Base-by-base conservation (phyloP, 305 asterid genomes). In the Galium porrigens region DNA sequence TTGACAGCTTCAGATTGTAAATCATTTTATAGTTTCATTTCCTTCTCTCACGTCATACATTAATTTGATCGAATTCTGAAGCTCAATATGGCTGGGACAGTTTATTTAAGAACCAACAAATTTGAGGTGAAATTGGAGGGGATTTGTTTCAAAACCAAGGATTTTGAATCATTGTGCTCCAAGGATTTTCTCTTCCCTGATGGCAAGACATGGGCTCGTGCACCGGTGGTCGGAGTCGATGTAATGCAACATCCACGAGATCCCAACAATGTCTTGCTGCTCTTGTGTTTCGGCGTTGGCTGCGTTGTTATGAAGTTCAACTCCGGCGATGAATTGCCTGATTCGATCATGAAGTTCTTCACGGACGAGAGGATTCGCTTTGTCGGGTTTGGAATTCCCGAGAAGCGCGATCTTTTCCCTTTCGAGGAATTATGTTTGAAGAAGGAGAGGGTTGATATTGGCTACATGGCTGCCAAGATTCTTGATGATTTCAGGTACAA, bases 101-200 rank as follows among this genome's bases (percentile, higher is more conserved):
- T 90, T 0, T 90, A 80, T 76, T 51, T 88, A 72, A 76, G 77
- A 73, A 90, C 97, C 30, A 84, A 90, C 60, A 79, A 83, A 1
- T 90, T 90, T 22, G 96, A 90, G 73, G 91, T 88, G 3, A 88
- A 86, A 68, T 94, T 90, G 4, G 95, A 90, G 74, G 97, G 94
- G 18, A 90, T 90, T 44, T 79, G 91, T 72, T 88, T 85, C 85
- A 86, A 85, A 71, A 77, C 86, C 25, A 83, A 79, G 41, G 88
- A 83, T 63, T 88, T 90, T 48, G 96, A 83, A 68, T 71, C 84
- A 3, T 36, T 90, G 22, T 90, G 94, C 84, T 58, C 74, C 8
- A 67, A 73, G 70, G 92, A 89, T 71, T 88, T 88, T 74, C 92
- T 91, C 25, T 86, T 90, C 69, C 92, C 96, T 0, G 81, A 79